A percentile compares a stretch with the other conserved stretches of the same genome.
Evolutionary conservation across 371 early-diverging fungal genomes (phyloP).

Genomic region (Mortierella sp.): DNA sequence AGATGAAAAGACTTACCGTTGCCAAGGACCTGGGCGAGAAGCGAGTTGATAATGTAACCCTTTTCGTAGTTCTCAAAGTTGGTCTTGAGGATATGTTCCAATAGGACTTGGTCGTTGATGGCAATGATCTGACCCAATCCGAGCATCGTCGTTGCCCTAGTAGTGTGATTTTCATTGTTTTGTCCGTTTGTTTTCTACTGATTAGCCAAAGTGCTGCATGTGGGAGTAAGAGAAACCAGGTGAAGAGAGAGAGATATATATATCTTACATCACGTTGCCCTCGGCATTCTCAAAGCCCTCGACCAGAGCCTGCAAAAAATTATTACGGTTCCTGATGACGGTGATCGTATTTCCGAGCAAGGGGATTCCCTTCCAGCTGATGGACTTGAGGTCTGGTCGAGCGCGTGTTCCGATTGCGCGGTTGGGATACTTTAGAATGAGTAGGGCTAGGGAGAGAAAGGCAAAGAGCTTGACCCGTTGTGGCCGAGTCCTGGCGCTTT

Average conservation of each 20-base stretch:
- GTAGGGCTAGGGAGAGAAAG: constrained; percentile 21
- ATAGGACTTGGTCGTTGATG: constrained; percentile 33
- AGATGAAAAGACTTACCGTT: constrained; percentile 51
- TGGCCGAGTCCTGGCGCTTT: constrained; percentile 27
- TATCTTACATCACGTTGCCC: constrained; percentile 25
- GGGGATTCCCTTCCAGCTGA: constrained; percentile 29
- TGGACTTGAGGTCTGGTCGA: constrained; percentile 29
- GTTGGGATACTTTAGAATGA: constrained; percentile 49
- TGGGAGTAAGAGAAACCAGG: too few relatives aligned
- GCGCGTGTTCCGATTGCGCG: constrained; percentile 48
- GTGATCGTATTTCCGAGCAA: constrained; percentile 29
- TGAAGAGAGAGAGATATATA: neutral
- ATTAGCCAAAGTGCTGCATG: too few relatives aligned
- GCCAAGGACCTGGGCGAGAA: constrained; percentile 64
- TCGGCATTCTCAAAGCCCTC: constrained; percentile 23
- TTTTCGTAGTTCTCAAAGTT: constrained; percentile 73
- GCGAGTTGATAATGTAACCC: constrained; percentile 54
- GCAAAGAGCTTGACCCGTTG: constrained; percentile 38
- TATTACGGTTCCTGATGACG: constrained; percentile 18
- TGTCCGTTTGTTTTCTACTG: too few relatives aligned
- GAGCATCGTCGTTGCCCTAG: constrained; percentile 34
- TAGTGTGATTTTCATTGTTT: too few relatives aligned
- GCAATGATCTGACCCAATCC: constrained; percentile 45
- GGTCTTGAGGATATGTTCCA: constrained; percentile 56
- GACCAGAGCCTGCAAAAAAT: constrained; percentile 19